phyloP scores from a whole-genome alignment of 306 rosid genomes.

The Medicago ruthenica region DNA sequence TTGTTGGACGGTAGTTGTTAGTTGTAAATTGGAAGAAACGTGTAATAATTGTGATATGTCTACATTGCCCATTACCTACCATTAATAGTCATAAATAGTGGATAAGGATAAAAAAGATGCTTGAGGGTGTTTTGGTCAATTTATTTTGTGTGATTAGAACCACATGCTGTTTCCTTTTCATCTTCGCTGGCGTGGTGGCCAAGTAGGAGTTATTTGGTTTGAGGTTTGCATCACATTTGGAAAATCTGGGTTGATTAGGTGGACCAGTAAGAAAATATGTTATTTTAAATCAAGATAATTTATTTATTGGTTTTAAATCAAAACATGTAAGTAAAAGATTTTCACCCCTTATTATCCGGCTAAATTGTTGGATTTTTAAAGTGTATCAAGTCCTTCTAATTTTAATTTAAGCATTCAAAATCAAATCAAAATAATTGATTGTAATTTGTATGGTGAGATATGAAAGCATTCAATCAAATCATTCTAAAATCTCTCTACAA shows the following conservation, averaged over 20 bases:
- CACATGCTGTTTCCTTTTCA: conserved; percentile 22
- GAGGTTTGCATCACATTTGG: background rate
- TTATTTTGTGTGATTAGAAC: conserved; percentile 21
- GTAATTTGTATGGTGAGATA: too few relatives aligned
- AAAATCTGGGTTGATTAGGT: background rate
- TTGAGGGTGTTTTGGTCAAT: conserved; percentile 43
- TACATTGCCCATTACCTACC: conserved; percentile 40
- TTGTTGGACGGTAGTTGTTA: background rate
- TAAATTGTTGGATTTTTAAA: too few relatives aligned
- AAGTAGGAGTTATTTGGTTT: background rate
- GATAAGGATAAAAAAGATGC: conserved; percentile 3
- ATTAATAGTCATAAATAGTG: background rate
- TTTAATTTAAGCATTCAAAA: too few relatives aligned
- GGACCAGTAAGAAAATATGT: background rate
- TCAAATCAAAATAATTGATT: too few relatives aligned
- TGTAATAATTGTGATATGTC: conserved; percentile 10
- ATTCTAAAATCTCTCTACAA: too few relatives aligned
- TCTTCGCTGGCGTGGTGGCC: background rate
- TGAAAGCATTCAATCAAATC: too few relatives aligned
- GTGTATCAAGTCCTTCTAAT: too few relatives aligned
- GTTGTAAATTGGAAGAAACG: conserved; percentile 10
- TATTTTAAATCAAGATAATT: background rate
- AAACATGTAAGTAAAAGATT: too few relatives aligned
- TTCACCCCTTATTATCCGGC: too few relatives aligned
- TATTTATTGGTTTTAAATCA: too few relatives aligned